These are phyloP conservation scores for Rosellinia necatrix DNA, from an alignment of 2,329 filamentous ascomycete genomes.

Conservation along the genomic window DNA sequence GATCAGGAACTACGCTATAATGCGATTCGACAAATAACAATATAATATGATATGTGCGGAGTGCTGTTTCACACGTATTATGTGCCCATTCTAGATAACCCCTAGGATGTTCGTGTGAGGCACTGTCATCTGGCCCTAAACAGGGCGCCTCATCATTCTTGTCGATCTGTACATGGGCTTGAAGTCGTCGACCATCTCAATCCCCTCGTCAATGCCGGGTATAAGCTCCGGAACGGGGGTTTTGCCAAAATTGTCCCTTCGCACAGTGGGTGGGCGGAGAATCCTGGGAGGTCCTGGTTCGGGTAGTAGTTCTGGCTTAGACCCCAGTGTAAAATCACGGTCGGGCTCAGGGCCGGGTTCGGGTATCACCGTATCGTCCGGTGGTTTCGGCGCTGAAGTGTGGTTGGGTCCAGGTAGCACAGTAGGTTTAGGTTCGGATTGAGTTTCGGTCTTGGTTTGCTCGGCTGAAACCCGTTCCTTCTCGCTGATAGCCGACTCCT, in stretches of 20 bases:
- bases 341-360: no score
- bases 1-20: constrained; percentile 36
- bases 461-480: constrained; percentile 60
- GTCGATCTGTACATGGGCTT: constrained; percentile 34
- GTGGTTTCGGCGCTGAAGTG: background rate
- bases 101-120: background rate
- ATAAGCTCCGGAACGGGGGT: constrained; percentile 26
- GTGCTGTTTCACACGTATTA: constrained; percentile 13
- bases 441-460: constrained; percentile 42
- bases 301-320: no score
- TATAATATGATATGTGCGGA: constrained; percentile 19
- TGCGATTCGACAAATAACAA: constrained; percentile 31
- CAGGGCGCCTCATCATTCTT: constrained; percentile 31
- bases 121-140: constrained; percentile 19
- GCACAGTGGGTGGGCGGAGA: constrained; percentile 58
- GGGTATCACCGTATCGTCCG: background rate
- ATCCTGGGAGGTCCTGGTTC: constrained; percentile 44
- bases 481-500: constrained; percentile 64
- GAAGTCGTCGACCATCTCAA: constrained; percentile 39
- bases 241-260: constrained; percentile 47
- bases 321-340: no score
- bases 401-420: background rate
- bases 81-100: background rate
- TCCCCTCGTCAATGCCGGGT: constrained; percentile 41
- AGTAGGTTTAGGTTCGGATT: constrained; percentile 1